Conservation (phyloP, 73 alveolate species). For the Paramecium pentaurelia region DNA sequence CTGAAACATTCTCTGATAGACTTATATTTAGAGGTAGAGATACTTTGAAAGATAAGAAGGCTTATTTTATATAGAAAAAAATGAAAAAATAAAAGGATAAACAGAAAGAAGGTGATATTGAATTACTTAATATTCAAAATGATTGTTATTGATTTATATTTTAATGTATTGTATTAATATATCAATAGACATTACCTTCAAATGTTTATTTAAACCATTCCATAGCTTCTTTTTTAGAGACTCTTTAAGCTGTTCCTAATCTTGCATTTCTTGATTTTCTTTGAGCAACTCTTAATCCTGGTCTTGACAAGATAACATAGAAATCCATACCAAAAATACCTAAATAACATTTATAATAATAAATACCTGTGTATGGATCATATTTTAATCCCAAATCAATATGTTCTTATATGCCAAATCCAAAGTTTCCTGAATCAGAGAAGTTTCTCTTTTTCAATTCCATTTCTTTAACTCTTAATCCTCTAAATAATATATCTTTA, state of each 20-base stretch:
- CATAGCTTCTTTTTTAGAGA: slow-evolving; percentile 59
- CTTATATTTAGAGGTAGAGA: slow-evolving; percentile 52
- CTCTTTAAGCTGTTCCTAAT: slow-evolving; percentile 63
- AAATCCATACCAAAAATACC: slow-evolving; percentile 85
- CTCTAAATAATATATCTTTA: slow-evolving; percentile 70
- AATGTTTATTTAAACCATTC: slow-evolving; percentile 62
- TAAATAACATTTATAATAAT: neutral
- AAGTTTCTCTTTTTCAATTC: slow-evolving; percentile 72
- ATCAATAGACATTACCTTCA: slow-evolving; percentile 66
- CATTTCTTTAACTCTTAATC: slow-evolving; percentile 78
- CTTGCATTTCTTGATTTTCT: slow-evolving; percentile 64
- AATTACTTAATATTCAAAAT: neutral
- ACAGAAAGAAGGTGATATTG: neutral
- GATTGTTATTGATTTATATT: neutral
- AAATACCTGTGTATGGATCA: slow-evolving; percentile 71
- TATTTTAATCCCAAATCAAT: slow-evolving; percentile 80
- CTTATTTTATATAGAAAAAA: neutral
- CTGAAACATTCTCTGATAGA: slow-evolving; percentile 37
- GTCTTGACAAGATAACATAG: slow-evolving; percentile 74
- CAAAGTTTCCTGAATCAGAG: slow-evolving; percentile 76
- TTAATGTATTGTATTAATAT: slow-evolving; percentile 50
- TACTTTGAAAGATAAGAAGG: neutral
- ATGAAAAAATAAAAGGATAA: neutral
- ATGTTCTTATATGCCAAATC: slow-evolving; percentile 81
- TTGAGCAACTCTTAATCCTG: slow-evolving; percentile 70